Evolutionary conservation across 768 basidiomycete species (phyloP).

Genomic region (Sutorius australiensis): DNA sequence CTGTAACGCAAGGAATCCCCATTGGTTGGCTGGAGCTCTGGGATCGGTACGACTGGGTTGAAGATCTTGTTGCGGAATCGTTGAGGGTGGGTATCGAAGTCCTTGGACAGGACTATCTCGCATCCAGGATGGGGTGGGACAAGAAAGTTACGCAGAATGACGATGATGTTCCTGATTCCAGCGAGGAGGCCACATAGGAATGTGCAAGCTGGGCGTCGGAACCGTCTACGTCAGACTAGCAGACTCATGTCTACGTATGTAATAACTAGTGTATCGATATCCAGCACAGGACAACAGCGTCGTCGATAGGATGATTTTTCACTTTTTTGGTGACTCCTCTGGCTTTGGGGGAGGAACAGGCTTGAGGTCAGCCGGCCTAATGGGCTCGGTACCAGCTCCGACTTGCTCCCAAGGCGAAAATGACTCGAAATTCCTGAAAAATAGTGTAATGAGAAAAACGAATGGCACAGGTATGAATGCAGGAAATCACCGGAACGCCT

Average conservation of each 20-base stretch:
- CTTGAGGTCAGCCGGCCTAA: conserved; percentile 69
- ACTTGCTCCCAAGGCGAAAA: conserved; percentile 95
- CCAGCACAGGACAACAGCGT: not conserved
- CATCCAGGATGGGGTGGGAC: conserved; percentile 80
- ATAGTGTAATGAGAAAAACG: not conserved
- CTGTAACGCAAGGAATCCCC: conserved; percentile 81
- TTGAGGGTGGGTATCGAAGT: conserved; percentile 84
- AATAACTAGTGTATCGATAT: conserved; percentile 13
- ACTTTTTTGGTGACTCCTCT: conserved; percentile 78
- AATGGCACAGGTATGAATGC: not conserved
- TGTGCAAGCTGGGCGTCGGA: not conserved
- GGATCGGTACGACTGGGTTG: conserved; percentile 95
- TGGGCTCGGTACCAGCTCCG: conserved; percentile 57
- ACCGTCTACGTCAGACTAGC: conserved; percentile 8
- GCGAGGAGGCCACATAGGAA: conserved; percentile 10
- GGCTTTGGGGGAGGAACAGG: conserved; percentile 71
- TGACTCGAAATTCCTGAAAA: conserved; percentile 84
- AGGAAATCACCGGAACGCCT: conserved; percentile 82
- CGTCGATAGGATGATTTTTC: conserved; percentile 24
- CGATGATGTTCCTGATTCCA: conserved; percentile 5
- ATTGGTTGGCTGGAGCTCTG: conserved; percentile 84
- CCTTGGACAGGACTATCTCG: conserved; percentile 88
- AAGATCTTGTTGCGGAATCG: conserved; percentile 87
- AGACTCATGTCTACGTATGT: conserved; percentile 8
- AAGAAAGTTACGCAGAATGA: conserved; percentile 27